Evolutionary conservation across 208 protist species (phyloP), one percentile per base, ranked within the genome.

Genomic region (Tritrichomonas musculus): DNA sequence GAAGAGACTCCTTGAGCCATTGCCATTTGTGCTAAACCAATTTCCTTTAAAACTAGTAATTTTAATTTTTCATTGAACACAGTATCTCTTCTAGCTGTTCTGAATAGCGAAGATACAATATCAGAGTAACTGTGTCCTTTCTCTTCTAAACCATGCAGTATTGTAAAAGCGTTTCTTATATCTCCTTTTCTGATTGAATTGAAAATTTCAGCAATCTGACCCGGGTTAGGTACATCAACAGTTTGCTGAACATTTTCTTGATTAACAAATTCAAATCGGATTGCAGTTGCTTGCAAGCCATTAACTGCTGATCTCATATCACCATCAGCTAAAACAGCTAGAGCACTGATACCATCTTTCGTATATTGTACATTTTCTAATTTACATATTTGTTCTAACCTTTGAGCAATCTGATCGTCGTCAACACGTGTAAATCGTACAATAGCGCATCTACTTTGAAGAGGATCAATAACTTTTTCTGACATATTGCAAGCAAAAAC

Each of bases 381-480:
- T 75, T 82, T 25, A 36, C 65, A 93, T n/a, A 94, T 92, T 73
- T 93, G 30, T 17, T n/a, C 30, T 8, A 84, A 55, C 11, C 66
- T 93, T 65, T 27, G 9, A n/a, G 88, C 50, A 84, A 92, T 92
- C 75, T 92, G 39, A 60, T 93, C 60, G 36, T 93, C 95, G 9
- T 94, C 92, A 3, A 98, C 93, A 36, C 94, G 66, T 0, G 92
- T 95, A 95, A 96, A 98, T 41, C 98, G 96, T 0, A 98, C 92
- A 66, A 98, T 96, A 36, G 97, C 97, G 95, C 97, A 98, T 30
- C 97, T 95, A 47, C 96, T 98, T 94, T 99, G 98, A 93, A 99
- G 99, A 0, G 98, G 97, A 94, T 99, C 98, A 93, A 99, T 99
- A 64, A 99, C 99, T 95, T 99, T 99, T 75, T 96, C 97, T 77